A percentile compares a stretch with the other conserved stretches of the same genome.
phyloP scores from a whole-genome alignment of 306 rosid species.

The Oxytropis ochrocephala region DNA sequence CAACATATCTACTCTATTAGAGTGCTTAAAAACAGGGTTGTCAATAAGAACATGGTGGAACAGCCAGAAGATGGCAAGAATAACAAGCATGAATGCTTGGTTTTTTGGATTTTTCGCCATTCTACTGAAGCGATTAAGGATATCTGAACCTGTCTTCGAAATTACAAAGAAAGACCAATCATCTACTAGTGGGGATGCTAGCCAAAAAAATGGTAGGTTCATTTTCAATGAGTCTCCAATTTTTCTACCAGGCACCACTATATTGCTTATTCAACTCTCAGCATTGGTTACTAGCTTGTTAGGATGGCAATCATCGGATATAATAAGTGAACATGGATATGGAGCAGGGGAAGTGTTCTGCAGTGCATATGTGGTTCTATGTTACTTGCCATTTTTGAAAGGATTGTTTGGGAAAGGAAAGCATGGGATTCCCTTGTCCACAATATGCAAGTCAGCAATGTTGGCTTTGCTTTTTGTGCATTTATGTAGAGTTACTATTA shows the following conservation, averaged over 20 bases:
- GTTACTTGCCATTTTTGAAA: constrained; percentile 44
- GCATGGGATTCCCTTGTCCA: constrained; percentile 51
- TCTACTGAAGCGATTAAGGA: constrained; percentile 25
- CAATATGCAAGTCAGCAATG: constrained; percentile 27
- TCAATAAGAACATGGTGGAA: constrained; percentile 76
- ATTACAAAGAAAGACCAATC: constrained; percentile 40
- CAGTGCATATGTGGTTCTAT: constrained; percentile 32
- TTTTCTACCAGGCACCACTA: constrained; percentile 47
- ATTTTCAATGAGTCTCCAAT: constrained; percentile 47
- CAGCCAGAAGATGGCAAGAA: constrained; percentile 41
- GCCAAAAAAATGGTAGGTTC: constrained; percentile 15
- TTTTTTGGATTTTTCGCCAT: constrained; percentile 34
- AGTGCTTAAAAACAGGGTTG: constrained; percentile 22
- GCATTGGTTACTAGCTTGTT: constrained; percentile 22
- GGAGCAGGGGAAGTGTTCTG: constrained; percentile 41
- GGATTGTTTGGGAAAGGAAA: constrained; percentile 49
- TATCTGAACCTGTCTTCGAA: constrained; percentile 42
- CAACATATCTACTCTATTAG: constrained; percentile 22
- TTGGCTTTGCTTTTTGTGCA: constrained; percentile 35
- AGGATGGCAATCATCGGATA: background rate
- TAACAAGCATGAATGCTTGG: constrained; percentile 36
- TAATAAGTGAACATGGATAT: constrained; percentile 12
- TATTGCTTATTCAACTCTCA: constrained; percentile 41
- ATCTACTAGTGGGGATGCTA: background rate
- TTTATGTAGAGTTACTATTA: background rate